Conservation (phyloP, 225 moss, liverwort and hornwort genomes). For the Bryoerythrophyllum caledonicum region DNA sequence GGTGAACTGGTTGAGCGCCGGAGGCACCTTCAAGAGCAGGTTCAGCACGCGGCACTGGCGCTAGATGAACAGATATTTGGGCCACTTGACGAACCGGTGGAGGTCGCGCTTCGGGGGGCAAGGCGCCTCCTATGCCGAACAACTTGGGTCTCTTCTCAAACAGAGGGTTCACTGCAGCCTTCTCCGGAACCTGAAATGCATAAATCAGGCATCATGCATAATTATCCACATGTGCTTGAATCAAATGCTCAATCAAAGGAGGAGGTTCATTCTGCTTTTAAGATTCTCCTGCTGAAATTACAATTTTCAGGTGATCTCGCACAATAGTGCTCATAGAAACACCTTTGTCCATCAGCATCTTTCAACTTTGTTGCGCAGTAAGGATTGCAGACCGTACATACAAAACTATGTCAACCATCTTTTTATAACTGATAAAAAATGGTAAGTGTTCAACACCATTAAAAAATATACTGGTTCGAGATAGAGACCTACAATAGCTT, state of each 20-base stretch:
- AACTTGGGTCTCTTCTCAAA: slow-evolving; percentile 1
- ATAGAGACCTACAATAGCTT: neutral
- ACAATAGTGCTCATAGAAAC: slow-evolving; percentile 46
- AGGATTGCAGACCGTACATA: slow-evolving; percentile 34
- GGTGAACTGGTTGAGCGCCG: slow-evolving; percentile 4
- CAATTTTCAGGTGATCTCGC: slow-evolving; percentile 4
- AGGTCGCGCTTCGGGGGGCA: slow-evolving; percentile 3
- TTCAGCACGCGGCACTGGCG: slow-evolving; percentile 10
- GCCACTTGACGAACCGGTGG: slow-evolving; percentile 7
- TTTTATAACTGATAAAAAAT: neutral
- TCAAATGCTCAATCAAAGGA: too few species aligned
- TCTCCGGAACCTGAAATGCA: neutral
- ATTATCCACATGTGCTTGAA: neutral
- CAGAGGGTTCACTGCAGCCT: slow-evolving; percentile 1
- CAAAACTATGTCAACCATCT: neutral
- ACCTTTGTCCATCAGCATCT: slow-evolving; percentile 22
- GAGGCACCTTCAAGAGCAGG: slow-evolving; percentile 9
- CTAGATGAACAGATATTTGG: slow-evolving; percentile 6
- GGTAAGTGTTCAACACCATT: too few species aligned
- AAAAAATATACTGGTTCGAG: too few species aligned
- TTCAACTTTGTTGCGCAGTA: slow-evolving; percentile 14
- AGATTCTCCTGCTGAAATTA: neutral
- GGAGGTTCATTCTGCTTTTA: neutral
- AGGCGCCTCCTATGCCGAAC: neutral
- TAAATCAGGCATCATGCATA: neutral